Base-by-base conservation (phyloP, 108 stramenopile genomes). In the Mayamaea pseudoterrestris region DNA sequence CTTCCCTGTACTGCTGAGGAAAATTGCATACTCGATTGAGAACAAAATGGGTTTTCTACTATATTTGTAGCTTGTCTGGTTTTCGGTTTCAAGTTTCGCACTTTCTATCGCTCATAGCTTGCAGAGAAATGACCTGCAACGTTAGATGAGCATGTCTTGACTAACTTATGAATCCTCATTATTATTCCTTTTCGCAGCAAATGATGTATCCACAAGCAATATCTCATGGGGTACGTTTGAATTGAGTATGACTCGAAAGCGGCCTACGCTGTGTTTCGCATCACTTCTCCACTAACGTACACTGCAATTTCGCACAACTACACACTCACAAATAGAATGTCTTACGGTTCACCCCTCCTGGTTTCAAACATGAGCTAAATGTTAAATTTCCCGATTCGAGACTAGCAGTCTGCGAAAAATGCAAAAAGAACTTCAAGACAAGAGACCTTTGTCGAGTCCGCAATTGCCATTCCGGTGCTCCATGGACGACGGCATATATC, bases 341-440 rank as follows among this genome's bases (percentile, higher is more conserved):
- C 5, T 44, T 78, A 36, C 61, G 63, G 3, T 78, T 78, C 41
- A 68, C 67, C 5, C 87, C 80, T 11, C 82, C 77, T 16, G 87
- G 87, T 3, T 74, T 84, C 62, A 66, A 65, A 9, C 82, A 76
- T 18, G 41, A 79, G 3, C 54, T 90, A 16, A 76, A 90, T 43
- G 74, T 84, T 9, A 76, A 81, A 27, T 90, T 90, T 49, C 80
- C 80, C 35, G 80, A 81, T 31, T 71, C 71, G 8, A 68, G 83
- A 13, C 47, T 90, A 1, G 69, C 87, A 4, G 87, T 90, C 6
- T 90, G 87, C 51, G 78, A 71, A 41, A 65, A 63, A 23, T 90
- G 87, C 53, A 84, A 90, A 54, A 90, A 90, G 67, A 90, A 90
- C 52, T 90, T 74, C 57, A 84, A 84, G 55, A 82, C 76, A 12